Evolutionary conservation across 768 basidiomycete genomes (phyloP).

Genomic region (Lactifluus pinguis): DNA sequence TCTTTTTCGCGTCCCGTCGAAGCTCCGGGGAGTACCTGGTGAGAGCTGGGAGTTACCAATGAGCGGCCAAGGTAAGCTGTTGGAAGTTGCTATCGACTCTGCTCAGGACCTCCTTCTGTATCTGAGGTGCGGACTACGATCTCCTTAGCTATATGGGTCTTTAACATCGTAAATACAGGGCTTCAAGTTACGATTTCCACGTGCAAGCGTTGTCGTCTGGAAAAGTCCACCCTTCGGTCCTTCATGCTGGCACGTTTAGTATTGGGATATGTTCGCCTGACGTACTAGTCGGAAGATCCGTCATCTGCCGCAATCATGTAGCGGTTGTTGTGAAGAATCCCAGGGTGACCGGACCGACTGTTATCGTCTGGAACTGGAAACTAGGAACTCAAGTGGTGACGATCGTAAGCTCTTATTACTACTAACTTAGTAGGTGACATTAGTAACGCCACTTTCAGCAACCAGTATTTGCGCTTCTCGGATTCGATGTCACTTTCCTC

Average conservation of each 20-base stretch:
- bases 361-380: constrained; percentile 10
- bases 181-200: not conserved
- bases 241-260: constrained; percentile 1
- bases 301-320: constrained; percentile 2
- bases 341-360: not conserved
- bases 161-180: not conserved
- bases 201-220: constrained; percentile 10
- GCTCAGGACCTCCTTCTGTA: constrained; percentile 12
- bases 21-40: constrained; percentile 9
- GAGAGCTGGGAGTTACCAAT: constrained; percentile 6
- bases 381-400: constrained; percentile 3
- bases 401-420: not conserved
- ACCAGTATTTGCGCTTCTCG: not conserved
- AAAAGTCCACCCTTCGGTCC: not conserved
- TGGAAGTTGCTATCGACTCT: constrained; percentile 7
- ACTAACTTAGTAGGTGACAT: not conserved
- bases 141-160: not conserved
- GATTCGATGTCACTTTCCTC: constrained; percentile 5
- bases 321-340: not conserved
- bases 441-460: not conserved
- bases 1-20: constrained; percentile 8
- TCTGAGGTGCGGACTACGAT: not conserved
- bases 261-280: not conserved
- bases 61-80: constrained; percentile 8
- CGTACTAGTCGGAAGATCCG: not conserved